Base-by-base conservation (phyloP, 2,329 filamentous ascomycete genomes). In the Pestalotiopsis sp. region DNA sequence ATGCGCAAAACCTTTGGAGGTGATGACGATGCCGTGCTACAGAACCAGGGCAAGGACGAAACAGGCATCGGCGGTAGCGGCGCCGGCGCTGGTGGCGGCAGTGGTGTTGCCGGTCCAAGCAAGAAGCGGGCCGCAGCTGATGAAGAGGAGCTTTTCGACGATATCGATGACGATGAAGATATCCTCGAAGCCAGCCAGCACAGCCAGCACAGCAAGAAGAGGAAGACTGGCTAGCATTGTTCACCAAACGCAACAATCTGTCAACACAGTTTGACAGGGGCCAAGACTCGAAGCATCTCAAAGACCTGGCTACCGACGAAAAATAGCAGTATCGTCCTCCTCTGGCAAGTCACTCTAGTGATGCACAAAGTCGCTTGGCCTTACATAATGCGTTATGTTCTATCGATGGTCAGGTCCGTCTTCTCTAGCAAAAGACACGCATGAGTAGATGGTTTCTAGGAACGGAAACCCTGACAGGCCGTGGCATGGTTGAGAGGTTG, bases 1-100 rank as follows among this genome's bases (percentile, higher is more conserved):
- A 92, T 93, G 65, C 86, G 94, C 71, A 94, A 95, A 83, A 88
- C 90, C 65, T 88, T 95, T 72, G 88, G 91, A 75, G 88, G 88
- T 65, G 91, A 91, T 73, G 90, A 91, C 77, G 90, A 90, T 68
- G 83, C 82, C 14, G 81, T 87, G 60, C 76, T 79, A 64, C 81
- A 80, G 71, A 79, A 76, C 20, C 77, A 76, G 66, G 74, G 76
- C 20, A 69, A 70, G 65, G 70, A 71, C 62, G 71, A 71, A 41
- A n/a, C 14, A 2, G 60, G 14, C 41, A 25, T n/a, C 23, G 41
- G 55, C 36, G 57, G 57, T n/a, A 20, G 11, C 4, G 13, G 20
- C 2, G 71, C 70, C 49, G 73, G 57, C 23, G 27, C n/a, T 2
- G 13, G 20, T 3, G 71, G 70, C 49, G 73, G 74, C 23, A 52